Evolutionary conservation across 2,329 filamentous ascomycete genomes (phyloP).

Genomic region (Fusarium pseudoanthophilum): DNA sequence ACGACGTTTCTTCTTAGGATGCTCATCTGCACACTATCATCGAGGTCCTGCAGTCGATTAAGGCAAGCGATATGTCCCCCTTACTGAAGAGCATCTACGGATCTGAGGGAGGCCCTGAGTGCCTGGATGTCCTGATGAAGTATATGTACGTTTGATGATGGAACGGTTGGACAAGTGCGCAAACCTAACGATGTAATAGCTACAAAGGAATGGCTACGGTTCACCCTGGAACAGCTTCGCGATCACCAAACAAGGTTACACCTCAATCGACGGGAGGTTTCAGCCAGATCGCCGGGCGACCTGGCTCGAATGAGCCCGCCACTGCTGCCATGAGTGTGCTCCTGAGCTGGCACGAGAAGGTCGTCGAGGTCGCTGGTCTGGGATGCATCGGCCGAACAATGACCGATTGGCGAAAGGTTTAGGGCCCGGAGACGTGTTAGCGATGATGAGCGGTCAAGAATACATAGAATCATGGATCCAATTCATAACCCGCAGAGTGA

Average conservation of each 20-base stretch:
- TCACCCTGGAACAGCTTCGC: conserved; percentile 55
- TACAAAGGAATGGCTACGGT: conserved; percentile 87
- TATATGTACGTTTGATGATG: conserved; percentile 76
- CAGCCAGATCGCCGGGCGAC: conserved; percentile 75
- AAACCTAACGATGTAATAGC: conserved; percentile 55
- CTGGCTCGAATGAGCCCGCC: conserved; percentile 72
- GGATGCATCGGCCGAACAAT: conserved; percentile 94
- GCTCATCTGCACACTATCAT: conserved; percentile 87
- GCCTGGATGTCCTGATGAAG: conserved; percentile 95
- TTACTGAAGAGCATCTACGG: conserved; percentile 84
- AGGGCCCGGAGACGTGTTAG: conserved; percentile 20
- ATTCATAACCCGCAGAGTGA: conserved; percentile 11
- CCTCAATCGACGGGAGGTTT: conserved; percentile 86
- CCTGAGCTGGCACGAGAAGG: conserved; percentile 98
- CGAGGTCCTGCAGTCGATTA: conserved; percentile 95
- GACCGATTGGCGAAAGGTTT: conserved; percentile 89
- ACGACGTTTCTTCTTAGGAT: conserved; percentile 64
- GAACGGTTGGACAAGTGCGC: not conserved
- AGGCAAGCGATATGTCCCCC: conserved; percentile 93
- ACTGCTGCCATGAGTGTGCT: conserved; percentile 95
- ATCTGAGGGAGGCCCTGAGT: conserved; percentile 82
- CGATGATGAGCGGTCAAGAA: conserved; percentile 23
- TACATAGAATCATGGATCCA: conserved; percentile 35
- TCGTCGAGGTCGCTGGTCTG: conserved; percentile 91
- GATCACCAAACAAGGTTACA: conserved; percentile 61